Conservation (phyloP, 108 stramenopile species). For the Fragilaria crotonensis region DNA sequence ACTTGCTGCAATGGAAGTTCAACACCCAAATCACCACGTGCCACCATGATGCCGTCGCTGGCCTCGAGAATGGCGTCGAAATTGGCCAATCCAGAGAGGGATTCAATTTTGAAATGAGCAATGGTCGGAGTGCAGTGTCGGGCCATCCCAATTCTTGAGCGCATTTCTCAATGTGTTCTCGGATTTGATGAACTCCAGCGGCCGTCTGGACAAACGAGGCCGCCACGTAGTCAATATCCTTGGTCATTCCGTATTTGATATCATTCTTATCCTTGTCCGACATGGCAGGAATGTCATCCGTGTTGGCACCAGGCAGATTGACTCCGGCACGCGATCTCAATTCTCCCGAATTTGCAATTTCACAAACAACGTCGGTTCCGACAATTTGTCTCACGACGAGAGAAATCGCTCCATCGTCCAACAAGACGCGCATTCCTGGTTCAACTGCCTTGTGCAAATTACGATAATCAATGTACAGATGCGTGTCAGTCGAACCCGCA, state of each 20-base stretch:
- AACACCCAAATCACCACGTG: too few relatives aligned
- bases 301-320: slow-evolving; percentile 93
- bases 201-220: slow-evolving; percentile 88
- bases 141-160: slow-evolving; percentile 62
- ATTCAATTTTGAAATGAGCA: slow-evolving; percentile 88
- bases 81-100: slow-evolving; percentile 66
- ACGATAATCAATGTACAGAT: slow-evolving; percentile 77
- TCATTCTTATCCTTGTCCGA: slow-evolving; percentile 82
- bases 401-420: slow-evolving; percentile 93
- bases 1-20: slow-evolving; percentile 92
- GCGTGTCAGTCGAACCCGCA: slow-evolving; percentile 49
- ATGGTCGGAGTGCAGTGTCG: slow-evolving; percentile 37
- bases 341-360: slow-evolving; percentile 74
- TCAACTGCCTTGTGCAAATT: slow-evolving; percentile 43
- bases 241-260: slow-evolving; percentile 81
- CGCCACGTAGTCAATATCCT: slow-evolving; percentile 88
- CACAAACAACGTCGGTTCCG: slow-evolving; percentile 56
- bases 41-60: too few relatives aligned
- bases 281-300: slow-evolving; percentile 75
- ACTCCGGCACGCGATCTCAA: slow-evolving; percentile 93
- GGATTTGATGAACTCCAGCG: slow-evolving; percentile 78
- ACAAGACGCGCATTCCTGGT: slow-evolving; percentile 86
- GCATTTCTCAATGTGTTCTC: slow-evolving; percentile 65
- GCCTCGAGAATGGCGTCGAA: too few relatives aligned
- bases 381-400: slow-evolving; percentile 61